Percentiles rank a stretch among this genome's conserved stretches.
These are phyloP conservation scores for Brassica rapa DNA, from an alignment of 345 rosid species.

Conservation along the genomic window DNA sequence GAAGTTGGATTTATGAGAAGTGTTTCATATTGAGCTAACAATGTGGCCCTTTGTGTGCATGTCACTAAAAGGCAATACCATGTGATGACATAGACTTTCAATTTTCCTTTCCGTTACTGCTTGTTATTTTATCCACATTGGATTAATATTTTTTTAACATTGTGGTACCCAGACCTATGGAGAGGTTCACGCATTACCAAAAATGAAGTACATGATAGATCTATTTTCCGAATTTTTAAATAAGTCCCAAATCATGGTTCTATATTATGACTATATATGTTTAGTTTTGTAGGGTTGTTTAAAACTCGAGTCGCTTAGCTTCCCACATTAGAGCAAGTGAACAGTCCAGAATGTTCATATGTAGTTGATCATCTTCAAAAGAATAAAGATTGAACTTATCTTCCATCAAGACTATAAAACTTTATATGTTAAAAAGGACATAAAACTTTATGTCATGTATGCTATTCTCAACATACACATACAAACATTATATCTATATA, in stretches of 20 bases:
- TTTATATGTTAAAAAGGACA: neutral
- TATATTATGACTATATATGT: no score
- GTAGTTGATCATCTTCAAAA: neutral
- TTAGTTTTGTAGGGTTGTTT: no score
- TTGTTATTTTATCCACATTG: conserved; percentile 1
- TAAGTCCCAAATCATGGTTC: no score
- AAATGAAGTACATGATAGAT: no score
- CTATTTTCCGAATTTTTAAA: no score
- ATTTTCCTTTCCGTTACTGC: neutral
- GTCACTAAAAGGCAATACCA: conserved; percentile 49
- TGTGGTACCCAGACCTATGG: no score
- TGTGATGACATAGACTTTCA: neutral
- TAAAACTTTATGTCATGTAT: neutral
- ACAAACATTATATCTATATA: neutral
- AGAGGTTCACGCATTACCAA: no score
- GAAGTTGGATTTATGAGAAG: conserved; percentile 59
- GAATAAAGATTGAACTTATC: neutral
- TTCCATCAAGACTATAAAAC: neutral
- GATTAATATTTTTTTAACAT: neutral
- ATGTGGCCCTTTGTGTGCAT: conserved; percentile 65
- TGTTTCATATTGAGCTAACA: conserved; percentile 52
- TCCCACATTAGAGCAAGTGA: neutral
- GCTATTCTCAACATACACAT: neutral
- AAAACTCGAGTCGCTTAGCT: no score
- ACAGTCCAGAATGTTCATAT: neutral